Base-by-base conservation (phyloP, 805 yeast species). In the Candida broadrunensis region DNA sequence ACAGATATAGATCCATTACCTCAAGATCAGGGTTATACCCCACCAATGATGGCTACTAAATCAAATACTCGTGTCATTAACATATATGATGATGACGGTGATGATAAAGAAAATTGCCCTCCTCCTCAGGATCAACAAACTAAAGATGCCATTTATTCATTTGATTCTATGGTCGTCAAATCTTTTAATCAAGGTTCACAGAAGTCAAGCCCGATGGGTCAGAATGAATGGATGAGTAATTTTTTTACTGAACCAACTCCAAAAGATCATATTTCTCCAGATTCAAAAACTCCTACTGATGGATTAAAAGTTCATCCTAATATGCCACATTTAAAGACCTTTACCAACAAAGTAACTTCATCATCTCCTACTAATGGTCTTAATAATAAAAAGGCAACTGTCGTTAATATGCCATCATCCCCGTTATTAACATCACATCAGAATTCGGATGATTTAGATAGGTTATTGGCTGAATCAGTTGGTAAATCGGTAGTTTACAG, bases 31-130 rank as follows among this genome's bases (percentile, higher is more conserved):
- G 69, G 67, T 4, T 52, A 54, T 4, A 68, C 73, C 5, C 76
- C 72, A 37, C 73, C 73, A 46, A 72, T 62, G 76, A 65, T 66
- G 58, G 82, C 82, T n/a, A 74, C 76, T 4, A 77, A 77, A 50
- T 58, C 73, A 32, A 77, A 76, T 48, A 77, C 82, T 3, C 65
- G 80, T 31, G 68, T 77, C 17, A 77, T 77, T 35, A 76, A 74
- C 44, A 45, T 77, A n/a, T 76, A 72, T 42, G 78, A 70, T 26
- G 65, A 55, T 32, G 50, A 48, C 38, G 51, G 54, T 15, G 65
- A 63, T 39, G 58, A 62, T 47, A 58, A 58, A 39, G 63, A 58
- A 41, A 58, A 58, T 32, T 55, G 56, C 36, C 62, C 63, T 19
- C 60, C 60, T 6, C 30, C 44, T 5, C 49, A 45, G 3, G 35